Percentiles rank a stretch among this genome's conserved stretches.
These are phyloP conservation scores for Pichia sp. DNA, from an alignment of 1,139 yeast genomes.

Conservation along the genomic window DNA sequence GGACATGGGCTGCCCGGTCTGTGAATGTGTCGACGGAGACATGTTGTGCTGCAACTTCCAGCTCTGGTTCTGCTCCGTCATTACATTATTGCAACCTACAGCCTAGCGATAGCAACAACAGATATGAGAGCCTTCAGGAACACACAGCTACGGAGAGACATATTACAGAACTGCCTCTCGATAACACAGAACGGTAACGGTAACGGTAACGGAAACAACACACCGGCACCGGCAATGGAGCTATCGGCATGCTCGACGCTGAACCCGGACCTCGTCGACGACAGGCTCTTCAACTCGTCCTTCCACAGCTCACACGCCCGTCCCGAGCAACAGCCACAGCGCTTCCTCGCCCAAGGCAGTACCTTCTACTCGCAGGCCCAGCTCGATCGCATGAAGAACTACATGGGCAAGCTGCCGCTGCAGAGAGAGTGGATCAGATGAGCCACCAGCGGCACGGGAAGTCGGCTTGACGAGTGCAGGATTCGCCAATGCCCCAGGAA, in stretches of 20 bases:
- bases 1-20: no score
- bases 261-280: slow-evolving; percentile 11
- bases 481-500: no score
- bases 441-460: no score
- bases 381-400: slow-evolving; percentile 21
- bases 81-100: no score
- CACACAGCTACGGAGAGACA: slow-evolving; percentile 8
- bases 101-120: background rate
- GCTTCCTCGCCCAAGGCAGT: background rate
- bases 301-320: background rate
- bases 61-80: no score
- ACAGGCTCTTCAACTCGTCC: slow-evolving; percentile 6
- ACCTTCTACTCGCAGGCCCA: slow-evolving; percentile 23
- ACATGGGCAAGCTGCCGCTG: slow-evolving; percentile 4
- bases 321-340: background rate
- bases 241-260: background rate
- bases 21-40: no score
- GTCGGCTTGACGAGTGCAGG: no score
- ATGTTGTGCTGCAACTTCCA: no score
- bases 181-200: background rate
- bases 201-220: background rate
- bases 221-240: background rate
- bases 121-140: slow-evolving; percentile 7
- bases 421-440: background rate
- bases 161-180: slow-evolving; percentile 5